These are phyloP conservation scores for Allomyces macrogynus DNA, from an alignment of 192 early-diverging fungal species.

Conservation along the genomic window DNA sequence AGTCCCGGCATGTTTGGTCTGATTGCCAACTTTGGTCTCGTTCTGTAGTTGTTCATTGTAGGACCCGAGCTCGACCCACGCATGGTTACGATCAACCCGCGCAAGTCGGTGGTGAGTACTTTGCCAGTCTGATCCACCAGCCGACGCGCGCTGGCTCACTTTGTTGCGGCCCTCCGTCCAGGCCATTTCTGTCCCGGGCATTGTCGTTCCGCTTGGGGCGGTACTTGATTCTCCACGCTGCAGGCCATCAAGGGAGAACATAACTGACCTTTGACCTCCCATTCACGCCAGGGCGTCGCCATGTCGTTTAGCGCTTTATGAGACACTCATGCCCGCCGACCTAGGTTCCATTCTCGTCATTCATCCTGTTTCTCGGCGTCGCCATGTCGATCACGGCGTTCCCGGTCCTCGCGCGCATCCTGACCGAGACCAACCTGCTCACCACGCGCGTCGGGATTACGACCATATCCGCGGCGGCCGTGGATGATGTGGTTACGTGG, in stretches of 20 bases:
- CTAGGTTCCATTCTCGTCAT: conserved; percentile 31
- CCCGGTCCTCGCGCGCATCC: conserved; percentile 83
- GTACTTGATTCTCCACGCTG: conserved; percentile 13
- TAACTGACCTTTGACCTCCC: no score
- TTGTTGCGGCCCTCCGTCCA: not conserved
- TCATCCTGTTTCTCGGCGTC: conserved; percentile 71
- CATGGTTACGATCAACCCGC: conserved; percentile 29
- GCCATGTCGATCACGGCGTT: conserved; percentile 58
- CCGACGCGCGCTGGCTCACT: not conserved
- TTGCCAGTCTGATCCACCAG: no score
- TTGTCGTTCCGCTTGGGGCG: conserved; percentile 58
- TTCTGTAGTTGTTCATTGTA: conserved; percentile 75
- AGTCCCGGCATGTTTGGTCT: conserved; percentile 47
- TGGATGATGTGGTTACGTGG: conserved; percentile 82
- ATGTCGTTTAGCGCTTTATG: conserved; percentile 51
- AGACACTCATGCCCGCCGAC: conserved; percentile 20
- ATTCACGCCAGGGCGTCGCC: conserved; percentile 9
- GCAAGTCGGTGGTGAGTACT: conserved; percentile 14
- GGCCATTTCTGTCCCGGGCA: conserved; percentile 56
- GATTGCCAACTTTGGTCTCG: conserved; percentile 68
- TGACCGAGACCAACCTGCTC: conserved; percentile 70
- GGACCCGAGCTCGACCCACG: conserved; percentile 63
- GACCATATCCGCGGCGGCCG: conserved; percentile 65
- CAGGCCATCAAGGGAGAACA: no score
- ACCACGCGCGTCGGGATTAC: conserved; percentile 57